phyloP scores from a whole-genome alignment of 371 early-diverging fungal species.

The Vairimorpha necatrix region DNA sequence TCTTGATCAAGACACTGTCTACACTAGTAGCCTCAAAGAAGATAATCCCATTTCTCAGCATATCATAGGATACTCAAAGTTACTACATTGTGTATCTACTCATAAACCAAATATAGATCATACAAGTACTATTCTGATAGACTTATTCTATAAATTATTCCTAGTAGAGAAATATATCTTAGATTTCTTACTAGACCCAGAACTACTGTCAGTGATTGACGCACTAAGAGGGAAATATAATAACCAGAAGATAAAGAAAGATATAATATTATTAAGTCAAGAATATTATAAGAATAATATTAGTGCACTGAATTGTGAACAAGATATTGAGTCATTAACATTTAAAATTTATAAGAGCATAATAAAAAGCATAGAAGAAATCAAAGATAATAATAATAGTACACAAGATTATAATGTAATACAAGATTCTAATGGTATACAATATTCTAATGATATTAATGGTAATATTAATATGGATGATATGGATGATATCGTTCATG shows the following conservation, averaged over 20 bases:
- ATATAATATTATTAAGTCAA: not conserved
- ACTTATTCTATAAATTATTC: slow-evolving; percentile 23
- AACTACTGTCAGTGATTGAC: slow-evolving; percentile 3
- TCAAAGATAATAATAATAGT: not conserved
- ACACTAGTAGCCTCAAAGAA: too few species aligned
- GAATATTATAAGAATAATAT: not conserved
- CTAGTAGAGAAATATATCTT: slow-evolving; percentile 10
- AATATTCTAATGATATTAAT: not conserved
- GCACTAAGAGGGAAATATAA: not conserved
- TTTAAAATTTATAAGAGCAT: slow-evolving; percentile 38
- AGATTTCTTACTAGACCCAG: slow-evolving; percentile 7
- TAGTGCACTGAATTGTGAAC: slow-evolving; percentile 56
- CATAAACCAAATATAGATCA: not conserved
- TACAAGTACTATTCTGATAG: not conserved
- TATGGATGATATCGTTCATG: not conserved
- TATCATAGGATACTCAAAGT: not conserved
- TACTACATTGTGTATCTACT: slow-evolving; percentile 9
- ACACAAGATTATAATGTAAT: not conserved
- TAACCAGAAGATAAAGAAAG: not conserved
- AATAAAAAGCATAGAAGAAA: too few species aligned
- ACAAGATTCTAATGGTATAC: not conserved
- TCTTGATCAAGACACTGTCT: too few species aligned
- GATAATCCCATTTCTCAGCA: too few species aligned
- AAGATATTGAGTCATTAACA: slow-evolving; percentile 55
- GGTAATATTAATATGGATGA: not conserved